Evolutionary conservation across 2,329 filamentous ascomycete species (phyloP), one percentile per base, ranked within the genome.

Genomic region (Monilinia polystroma): DNA sequence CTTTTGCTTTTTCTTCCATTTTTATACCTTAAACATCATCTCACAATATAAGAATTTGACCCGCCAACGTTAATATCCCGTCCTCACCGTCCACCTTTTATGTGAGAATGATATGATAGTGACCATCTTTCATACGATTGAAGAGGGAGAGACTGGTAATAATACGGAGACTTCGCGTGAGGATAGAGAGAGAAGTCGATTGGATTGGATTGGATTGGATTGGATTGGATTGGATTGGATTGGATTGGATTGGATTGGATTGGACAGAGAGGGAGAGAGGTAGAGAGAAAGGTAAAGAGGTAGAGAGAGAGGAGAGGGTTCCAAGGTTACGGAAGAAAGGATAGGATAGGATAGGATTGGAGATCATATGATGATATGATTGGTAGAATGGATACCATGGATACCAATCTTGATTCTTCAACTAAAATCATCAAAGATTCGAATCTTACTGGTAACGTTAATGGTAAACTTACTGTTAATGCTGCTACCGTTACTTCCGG

Each of bases 11-110:
- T 16, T 35, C 47, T 20, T 20, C 52, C 3, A 54, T 23, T 23
- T 20, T 32, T 11, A 18, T 47, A 23, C 20, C 57, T 41, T 11
- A 16, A 60, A 60, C 4, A 51, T 51, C 45, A 51, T 51, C 45
- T 20, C 38, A 20, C 58, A 35, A 51, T 16, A 35, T 45, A 38
- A 35, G 32, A 35, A 35, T 35, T 38, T 38, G 29, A 51, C 32
- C 45, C 45, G 45, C 45, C 58, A 45, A n/a, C 32, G 29, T 23
- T 41, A 14, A 60, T 5, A 26, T 20, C 26, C 45, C 58, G 58
- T 41, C 45, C 32, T 62, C n/a, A 26, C 58, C 45, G 58, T 62
- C 58, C 58, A 62, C 58, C 58, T 62, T 59, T 59, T 16, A 23
- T 20, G 16, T 16, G 43, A 18, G 26, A n/a, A 59, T 47, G 29